Evolutionary conservation across 139 green algal genomes (phyloP), one percentile per base, ranked within the genome.

Genomic region (Tetraselmis striata): DNA sequence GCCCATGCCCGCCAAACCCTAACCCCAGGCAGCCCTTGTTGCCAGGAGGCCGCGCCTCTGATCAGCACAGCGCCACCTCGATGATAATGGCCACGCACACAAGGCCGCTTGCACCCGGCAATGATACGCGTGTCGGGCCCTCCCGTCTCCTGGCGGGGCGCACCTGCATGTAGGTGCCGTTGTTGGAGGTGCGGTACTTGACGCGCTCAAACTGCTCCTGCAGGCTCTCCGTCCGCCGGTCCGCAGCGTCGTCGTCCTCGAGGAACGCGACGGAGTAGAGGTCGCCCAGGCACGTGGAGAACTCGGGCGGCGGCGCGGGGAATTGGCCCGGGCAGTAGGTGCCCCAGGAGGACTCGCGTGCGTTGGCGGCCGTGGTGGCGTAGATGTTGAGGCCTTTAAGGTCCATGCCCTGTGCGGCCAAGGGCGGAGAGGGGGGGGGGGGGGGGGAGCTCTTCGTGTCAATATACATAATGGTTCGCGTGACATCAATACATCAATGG

Each of bases 251-350:
- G 23, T 85, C 85, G 84, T 99, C 91, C 87, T 99, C 96, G 90
- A 99, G 94, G 94, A 93, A 99, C 1, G 93, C 86, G 30, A 99
- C 93, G 28, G 81, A 92, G 90, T 95, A 99, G 18, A 99, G 91
- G 86, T 99, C 96, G 2, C 96, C 96, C 59, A 99, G 90, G 88
- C 96, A 99, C 26, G 94, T 97, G 79, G 83, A 89, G 77, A 95
- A 93, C 87, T 92, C 85, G 77, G 1, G 79, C 11, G 76, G 91
- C 29, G 86, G 31, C 31, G 82, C 78, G 30, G 82, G 86, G 77
- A 31, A 26, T 81, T 77, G 79, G 32, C 86, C 82, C 1, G 93
- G 93, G 87, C 95, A 98, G 92, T 98, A 98, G 0, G 93, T 97
- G 31, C 90, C 96, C 95, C 95, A 99, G 23, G 87, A 95, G 58